Percentiles rank a stretch among this genome's conserved stretches.
These are phyloP conservation scores for Verticillium longisporum DNA, from an alignment of 2,329 filamentous ascomycete species.

Conservation along the genomic window DNA sequence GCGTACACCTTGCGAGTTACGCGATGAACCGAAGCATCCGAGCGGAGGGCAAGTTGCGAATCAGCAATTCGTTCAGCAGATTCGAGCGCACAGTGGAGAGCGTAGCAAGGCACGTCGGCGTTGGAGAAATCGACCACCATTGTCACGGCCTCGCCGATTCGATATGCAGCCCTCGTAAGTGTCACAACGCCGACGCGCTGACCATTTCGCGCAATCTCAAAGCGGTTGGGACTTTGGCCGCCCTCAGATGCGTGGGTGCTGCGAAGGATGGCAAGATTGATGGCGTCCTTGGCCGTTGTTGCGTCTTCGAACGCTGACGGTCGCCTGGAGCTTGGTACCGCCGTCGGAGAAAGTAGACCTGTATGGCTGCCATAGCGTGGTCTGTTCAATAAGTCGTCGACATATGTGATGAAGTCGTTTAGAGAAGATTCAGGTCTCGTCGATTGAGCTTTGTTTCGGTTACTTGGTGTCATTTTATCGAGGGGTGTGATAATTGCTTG, in stretches of 20 bases:
- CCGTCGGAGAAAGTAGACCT: conserved; percentile 68
- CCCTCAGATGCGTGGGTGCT: conserved; percentile 62
- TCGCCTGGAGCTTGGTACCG: conserved; percentile 46
- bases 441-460: conserved; percentile 9
- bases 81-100: conserved; percentile 77
- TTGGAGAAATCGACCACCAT: conserved; percentile 78
- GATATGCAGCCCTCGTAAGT: conserved; percentile 80
- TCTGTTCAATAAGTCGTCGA: conserved; percentile 64
- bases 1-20: conserved; percentile 80
- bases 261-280: conserved; percentile 83
- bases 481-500: conserved; percentile 61
- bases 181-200: conserved; percentile 85
- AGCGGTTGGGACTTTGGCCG: conserved; percentile 83
- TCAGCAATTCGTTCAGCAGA: conserved; percentile 74
- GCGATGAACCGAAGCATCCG: conserved; percentile 76
- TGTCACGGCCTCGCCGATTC: conserved; percentile 80
- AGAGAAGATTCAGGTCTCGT: conserved; percentile 19
- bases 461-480: conserved; percentile 21
- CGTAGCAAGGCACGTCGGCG: conserved; percentile 76
- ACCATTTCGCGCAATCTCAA: conserved; percentile 92
- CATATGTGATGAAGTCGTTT: conserved; percentile 68
- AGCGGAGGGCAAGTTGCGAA: conserved; percentile 72
- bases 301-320: conserved; percentile 49
- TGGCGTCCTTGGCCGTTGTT: conserved; percentile 70
- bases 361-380: conserved; percentile 45